phyloP scores from a whole-genome alignment of 306 rosid genomes.

The Biancaea sappan region DNA sequence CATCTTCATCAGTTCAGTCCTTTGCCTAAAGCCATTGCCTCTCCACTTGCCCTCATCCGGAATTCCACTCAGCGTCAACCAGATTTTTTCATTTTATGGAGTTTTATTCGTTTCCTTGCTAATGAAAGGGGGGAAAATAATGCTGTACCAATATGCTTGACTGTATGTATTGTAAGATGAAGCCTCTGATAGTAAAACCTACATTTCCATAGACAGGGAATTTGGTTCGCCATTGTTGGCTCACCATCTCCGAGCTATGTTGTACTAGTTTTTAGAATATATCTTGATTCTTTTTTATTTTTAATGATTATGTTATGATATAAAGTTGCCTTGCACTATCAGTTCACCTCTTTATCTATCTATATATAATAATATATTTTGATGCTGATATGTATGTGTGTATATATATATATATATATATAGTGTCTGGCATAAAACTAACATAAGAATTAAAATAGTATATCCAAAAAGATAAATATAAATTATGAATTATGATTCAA shows the following conservation, averaged over 20 bases:
- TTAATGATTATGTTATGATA: constrained; percentile 20
- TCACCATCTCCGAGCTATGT: constrained; percentile 31
- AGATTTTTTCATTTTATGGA: constrained; percentile 32
- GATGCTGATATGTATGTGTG: too few species aligned
- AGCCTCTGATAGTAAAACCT: constrained; percentile 31
- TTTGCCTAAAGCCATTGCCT: constrained; percentile 46
- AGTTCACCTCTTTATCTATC: too few species aligned
- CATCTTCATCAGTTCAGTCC: constrained; percentile 76
- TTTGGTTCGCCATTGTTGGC: constrained; percentile 33
- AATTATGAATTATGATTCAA: too few species aligned
- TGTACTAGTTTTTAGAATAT: constrained; percentile 24
- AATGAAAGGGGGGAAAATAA: background rate
- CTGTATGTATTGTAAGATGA: constrained; percentile 23
- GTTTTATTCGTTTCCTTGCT: constrained; percentile 38
- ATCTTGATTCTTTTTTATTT: constrained; percentile 6
- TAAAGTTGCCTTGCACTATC: background rate
- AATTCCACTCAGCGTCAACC: background rate
- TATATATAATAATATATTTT: too few species aligned
- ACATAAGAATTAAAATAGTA: background rate
- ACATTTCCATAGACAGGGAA: constrained; percentile 28
- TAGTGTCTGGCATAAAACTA: background rate
- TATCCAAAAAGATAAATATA: too few species aligned
- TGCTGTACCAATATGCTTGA: constrained; percentile 24
- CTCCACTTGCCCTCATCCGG: background rate
- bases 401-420: too few species aligned